Evolutionary conservation across 2,329 filamentous ascomycete species (phyloP), one percentile per base, ranked within the genome.

Genomic region (Fusarium fracticaudum): DNA sequence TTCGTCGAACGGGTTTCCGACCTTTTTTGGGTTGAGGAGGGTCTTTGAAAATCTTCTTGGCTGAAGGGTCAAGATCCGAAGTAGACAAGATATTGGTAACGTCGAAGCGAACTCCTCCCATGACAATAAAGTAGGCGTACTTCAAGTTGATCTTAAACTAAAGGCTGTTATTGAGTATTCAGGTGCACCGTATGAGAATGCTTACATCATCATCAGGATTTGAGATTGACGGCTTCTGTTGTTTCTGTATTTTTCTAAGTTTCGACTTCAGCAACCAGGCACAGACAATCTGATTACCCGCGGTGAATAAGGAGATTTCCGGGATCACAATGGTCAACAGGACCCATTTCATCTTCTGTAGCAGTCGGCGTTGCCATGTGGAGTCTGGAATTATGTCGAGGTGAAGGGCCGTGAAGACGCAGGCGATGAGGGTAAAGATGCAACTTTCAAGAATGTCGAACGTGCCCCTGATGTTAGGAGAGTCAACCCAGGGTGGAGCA

Each of bases 101-200:
- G 13, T 64, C 60, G 29, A 66, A 47, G 9, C 63, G 47, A 13
- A 66, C 6, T 3, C 47, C 60, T 15, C 63, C 63, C 63, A 66
- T 66, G 3, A 66, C 3, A 2, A 66, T 41, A 8, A 54, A 64
- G 33, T 55, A 66, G 4, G 59, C n/a, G 11, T 66, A 66, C 17
- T 55, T 24, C 5, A 64, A 22, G 8, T 55, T 35, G 5, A 64
- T 55, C 1, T 64, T 26, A 6, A 66, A 47, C 63, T 64, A 22
- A 6, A 3, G 1, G 1, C 8, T 20, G 6, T 17, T 17, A 8
- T 14, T 7, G 15, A n/a, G 10, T 5, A 6, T 18, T 22, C 6
- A 2, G 9, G 0, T 2, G 2, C 29, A n/a, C 1, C 1, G 4
- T 4, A 3, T 6, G 4, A 24, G 8, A n/a, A n/a, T n/a, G n/a